Conservation (phyloP, 2,329 filamentous ascomycete species). For the Colletotrichum filicis region DNA sequence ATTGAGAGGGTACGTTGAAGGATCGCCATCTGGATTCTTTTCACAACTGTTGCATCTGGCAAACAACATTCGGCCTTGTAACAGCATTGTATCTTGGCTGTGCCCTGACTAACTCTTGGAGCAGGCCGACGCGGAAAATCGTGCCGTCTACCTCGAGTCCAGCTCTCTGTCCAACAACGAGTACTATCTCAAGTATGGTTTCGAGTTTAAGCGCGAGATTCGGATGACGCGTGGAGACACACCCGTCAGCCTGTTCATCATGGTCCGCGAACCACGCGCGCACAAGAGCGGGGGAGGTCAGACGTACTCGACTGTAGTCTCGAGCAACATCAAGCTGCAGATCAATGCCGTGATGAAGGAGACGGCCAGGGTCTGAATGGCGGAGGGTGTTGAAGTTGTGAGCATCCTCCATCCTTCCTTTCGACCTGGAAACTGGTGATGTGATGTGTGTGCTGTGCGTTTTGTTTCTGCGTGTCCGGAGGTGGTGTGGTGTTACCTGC, state of each 20-base stretch:
- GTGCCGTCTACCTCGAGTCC: slow-evolving; percentile 82
- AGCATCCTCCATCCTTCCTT: not conserved
- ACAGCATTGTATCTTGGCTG: not conserved
- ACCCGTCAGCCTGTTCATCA: slow-evolving; percentile 78
- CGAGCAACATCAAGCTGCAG: slow-evolving; percentile 47
- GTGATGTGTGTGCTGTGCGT: not conserved
- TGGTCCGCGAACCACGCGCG: slow-evolving; percentile 78
- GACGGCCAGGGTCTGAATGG: slow-evolving; percentile 6
- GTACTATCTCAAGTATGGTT: slow-evolving; percentile 83
- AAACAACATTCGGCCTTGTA: not conserved
- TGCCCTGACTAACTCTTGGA: not conserved
- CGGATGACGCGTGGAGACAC: slow-evolving; percentile 67
- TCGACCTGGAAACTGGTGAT: slow-evolving; percentile 2
- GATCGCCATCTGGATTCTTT: not conserved
- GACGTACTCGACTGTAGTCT: slow-evolving; percentile 43
- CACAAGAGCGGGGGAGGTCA: slow-evolving; percentile 37
- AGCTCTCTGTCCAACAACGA: slow-evolving; percentile 74
- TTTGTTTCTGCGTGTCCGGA: not conserved
- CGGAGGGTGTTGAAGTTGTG: slow-evolving; percentile 1
- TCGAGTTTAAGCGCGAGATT: slow-evolving; percentile 72
- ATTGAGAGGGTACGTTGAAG: slow-evolving; percentile 64
- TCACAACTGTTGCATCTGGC: not conserved
- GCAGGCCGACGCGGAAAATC: slow-evolving; percentile 75
- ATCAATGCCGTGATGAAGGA: slow-evolving; percentile 43
- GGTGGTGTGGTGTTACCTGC: not conserved